These are phyloP conservation scores for Adansonia madagascariensis DNA, from an alignment of 441 rosid genomes.

Conservation along the genomic window DNA sequence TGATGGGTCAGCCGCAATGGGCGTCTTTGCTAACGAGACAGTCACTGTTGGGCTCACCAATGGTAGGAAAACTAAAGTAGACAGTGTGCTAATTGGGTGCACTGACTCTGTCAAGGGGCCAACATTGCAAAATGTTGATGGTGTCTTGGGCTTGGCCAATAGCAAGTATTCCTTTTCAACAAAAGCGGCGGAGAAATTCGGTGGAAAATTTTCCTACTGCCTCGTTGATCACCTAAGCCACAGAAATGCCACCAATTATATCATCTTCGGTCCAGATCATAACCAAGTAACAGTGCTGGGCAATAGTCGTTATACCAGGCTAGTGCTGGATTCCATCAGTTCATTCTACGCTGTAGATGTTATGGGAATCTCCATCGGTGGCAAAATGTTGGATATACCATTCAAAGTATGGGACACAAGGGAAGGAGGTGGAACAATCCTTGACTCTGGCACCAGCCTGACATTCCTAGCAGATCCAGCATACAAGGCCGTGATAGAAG, in stretches of 20 bases:
- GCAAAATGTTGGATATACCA: conserved; percentile 43
- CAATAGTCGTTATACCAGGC: conserved; percentile 33
- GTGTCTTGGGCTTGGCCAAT: conserved; percentile 58
- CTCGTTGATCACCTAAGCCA: conserved; percentile 58
- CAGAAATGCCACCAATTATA: conserved; percentile 47
- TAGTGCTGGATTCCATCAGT: conserved; percentile 39
- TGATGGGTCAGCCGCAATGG: conserved; percentile 45
- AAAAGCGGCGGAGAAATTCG: conserved; percentile 37
- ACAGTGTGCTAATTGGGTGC: conserved; percentile 45
- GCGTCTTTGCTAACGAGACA: conserved; percentile 51
- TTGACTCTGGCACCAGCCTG: conserved; percentile 72
- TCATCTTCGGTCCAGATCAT: conserved; percentile 38
- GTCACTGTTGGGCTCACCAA: conserved; percentile 35
- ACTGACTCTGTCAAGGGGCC: conserved; percentile 37
- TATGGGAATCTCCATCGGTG: conserved; percentile 49
- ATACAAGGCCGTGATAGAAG: conserved; percentile 46
- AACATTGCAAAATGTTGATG: conserved; percentile 44
- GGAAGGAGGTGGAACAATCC: conserved; percentile 51
- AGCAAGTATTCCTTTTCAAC: conserved; percentile 48
- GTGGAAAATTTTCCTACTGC: conserved; percentile 59
- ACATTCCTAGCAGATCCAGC: conserved; percentile 50
- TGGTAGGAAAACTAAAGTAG: conserved; percentile 35
- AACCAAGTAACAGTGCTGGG: conserved; percentile 10
- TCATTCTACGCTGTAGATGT: conserved; percentile 55
- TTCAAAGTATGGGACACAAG: conserved; percentile 43